phyloP scores from a whole-genome alignment of 2,329 filamentous ascomycete species.

The Colletotrichum sansevieriae region DNA sequence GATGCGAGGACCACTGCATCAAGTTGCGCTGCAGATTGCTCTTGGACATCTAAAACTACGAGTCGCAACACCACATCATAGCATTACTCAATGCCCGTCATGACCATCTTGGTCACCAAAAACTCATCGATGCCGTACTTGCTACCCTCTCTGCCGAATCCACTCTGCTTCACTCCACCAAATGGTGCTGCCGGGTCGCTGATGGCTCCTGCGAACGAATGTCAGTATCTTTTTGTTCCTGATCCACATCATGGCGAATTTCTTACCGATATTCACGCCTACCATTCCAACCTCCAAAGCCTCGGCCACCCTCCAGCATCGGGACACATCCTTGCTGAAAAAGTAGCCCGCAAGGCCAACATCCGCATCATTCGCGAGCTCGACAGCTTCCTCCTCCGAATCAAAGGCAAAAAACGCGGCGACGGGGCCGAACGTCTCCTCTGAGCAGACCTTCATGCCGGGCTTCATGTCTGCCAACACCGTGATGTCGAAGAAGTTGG shows the following conservation, averaged over 20 bases:
- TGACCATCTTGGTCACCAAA: slow-evolving; percentile 41
- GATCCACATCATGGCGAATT: slow-evolving; percentile 26
- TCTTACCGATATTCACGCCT: slow-evolving; percentile 64
- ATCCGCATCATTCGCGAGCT: slow-evolving; percentile 63
- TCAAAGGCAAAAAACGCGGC: slow-evolving; percentile 58
- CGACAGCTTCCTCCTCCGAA: slow-evolving; percentile 57
- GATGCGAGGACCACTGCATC: too few relatives aligned
- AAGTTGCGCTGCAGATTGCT: neutral
- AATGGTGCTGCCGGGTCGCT: slow-evolving; percentile 59
- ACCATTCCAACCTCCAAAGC: slow-evolving; percentile 72
- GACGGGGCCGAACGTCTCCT: slow-evolving; percentile 63
- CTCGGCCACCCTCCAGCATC: slow-evolving; percentile 62
- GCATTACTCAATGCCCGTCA: slow-evolving; percentile 37
- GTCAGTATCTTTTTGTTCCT: neutral
- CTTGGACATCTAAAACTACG: neutral
- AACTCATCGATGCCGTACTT: slow-evolving; percentile 49
- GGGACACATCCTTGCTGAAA: slow-evolving; percentile 70
- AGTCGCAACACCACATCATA: too few relatives aligned
- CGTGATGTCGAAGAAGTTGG: slow-evolving; percentile 61
- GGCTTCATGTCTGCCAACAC: slow-evolving; percentile 58
- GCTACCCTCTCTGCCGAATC: slow-evolving; percentile 60
- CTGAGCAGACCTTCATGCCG: slow-evolving; percentile 59
- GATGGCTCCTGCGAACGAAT: slow-evolving; percentile 29
- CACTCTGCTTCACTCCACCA: slow-evolving; percentile 63
- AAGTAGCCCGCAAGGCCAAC: slow-evolving; percentile 74